Evolutionary conservation across 768 basidiomycete genomes (phyloP).

Genomic region (Suillus discolor): DNA sequence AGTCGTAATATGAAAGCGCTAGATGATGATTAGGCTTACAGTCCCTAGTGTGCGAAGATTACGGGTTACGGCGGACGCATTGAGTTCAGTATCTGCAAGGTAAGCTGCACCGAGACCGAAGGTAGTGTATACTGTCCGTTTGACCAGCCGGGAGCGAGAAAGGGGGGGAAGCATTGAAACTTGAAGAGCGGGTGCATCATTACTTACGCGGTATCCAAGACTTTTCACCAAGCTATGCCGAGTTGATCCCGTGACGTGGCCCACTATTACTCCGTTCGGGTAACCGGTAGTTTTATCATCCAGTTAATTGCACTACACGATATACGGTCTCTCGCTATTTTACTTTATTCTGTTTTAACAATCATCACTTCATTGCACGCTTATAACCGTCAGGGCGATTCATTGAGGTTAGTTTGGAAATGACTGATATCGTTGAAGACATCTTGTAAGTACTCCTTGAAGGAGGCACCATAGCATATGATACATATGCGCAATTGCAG

Average conservation of each 20-base stretch:
- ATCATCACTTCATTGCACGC: not conserved
- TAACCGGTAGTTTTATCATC: not conserved
- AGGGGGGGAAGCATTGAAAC: not conserved
- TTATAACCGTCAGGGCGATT: not conserved
- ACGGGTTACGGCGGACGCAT: conserved; percentile 50
- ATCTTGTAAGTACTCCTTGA: not conserved
- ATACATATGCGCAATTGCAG: not conserved
- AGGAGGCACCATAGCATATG: not conserved
- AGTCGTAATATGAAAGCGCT: conserved; percentile 9
- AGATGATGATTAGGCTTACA: conserved; percentile 31
- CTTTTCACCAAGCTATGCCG: not conserved
- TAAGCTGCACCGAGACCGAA: conserved; percentile 36
- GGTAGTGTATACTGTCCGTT: conserved; percentile 26
- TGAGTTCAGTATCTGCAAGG: conserved; percentile 43
- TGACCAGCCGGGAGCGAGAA: conserved; percentile 13
- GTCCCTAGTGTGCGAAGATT: conserved; percentile 53
- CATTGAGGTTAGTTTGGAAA: not conserved
- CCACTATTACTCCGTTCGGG: not conserved
- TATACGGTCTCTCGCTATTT: not conserved
- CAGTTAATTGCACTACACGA: not conserved
- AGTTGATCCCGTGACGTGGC: conserved; percentile 5
- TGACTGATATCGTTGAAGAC: not conserved
- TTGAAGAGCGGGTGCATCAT: conserved; percentile 1
- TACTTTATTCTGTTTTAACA: not conserved
- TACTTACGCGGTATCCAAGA: too few species aligned